Base-by-base conservation (phyloP, 495 filamentous ascomycete species). In the Polyplosphaeria fusca region DNA sequence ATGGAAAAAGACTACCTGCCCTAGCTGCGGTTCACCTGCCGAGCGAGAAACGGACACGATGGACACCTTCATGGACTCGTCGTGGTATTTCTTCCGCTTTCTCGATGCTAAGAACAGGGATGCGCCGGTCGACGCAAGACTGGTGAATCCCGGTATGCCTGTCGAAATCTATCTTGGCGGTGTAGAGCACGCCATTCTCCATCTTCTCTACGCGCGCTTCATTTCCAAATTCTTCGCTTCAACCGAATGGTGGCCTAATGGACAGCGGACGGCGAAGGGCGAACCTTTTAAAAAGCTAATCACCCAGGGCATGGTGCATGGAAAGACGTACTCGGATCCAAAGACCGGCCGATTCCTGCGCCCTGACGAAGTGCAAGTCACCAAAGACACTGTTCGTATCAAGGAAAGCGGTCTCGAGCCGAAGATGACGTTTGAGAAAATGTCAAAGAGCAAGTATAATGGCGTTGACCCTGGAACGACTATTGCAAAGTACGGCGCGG, bases 391-490 rank as follows among this genome's bases (percentile, higher is more conserved):
- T 24, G 13, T 76, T 5, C 87, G 86, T 1, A 74, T 79, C 44
- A 76, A 76, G 37, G 76, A 77, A 0, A 84, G 84, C 1, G 79
- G 79, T 19, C 67, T 80, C 40, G 64, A 64, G 0, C 82, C 87
- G 2, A 77, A 68, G 11, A 66, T 91, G 25, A 83, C 81, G 0
- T 94, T 81, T 52, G 88, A 95, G 70, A 95, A 95, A 63, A 95
- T 95, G 90, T 91, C 87, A n/a, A 95, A 95, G 70, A 92, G 88
- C 52, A 95, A 95, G 65, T 78, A 93, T 71, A 95, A 95, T 66
- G 90, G 90, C 26, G 87, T 94, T n/a, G 89, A 95, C 64, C 90
- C 90, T 0, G 80, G 78, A 0, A 70, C 64, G 0, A 88, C 87
- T 57, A 86, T 91, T 38, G 66, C 74, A 0, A 82, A 80, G 52